Base-by-base conservation (phyloP, 2,329 filamentous ascomycete species). In the Mollisiaceae sp. region DNA sequence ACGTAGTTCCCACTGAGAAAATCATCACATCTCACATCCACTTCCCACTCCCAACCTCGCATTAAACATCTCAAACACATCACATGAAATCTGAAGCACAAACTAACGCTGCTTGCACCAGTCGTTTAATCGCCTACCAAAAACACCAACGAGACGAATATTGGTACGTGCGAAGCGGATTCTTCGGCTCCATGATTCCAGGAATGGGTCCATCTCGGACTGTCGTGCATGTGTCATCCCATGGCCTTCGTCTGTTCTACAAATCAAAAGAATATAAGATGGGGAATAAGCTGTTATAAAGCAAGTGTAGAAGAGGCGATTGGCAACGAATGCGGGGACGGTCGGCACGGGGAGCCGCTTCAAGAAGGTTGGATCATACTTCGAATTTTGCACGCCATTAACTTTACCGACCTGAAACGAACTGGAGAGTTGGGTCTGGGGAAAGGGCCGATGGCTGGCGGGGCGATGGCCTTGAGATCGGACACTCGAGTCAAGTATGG, bases 251-350 rank as follows among this genome's bases (percentile, higher is more conserved):
- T 32, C 24, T 52, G 47, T 54, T 54, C 50, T 54, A 15, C 24
- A 20, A 24, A 18, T n/a, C 9, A 15, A 27, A 27, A 52, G 20
- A 12, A 32, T 5, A 52, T 12, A 52, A 24, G 43, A 54, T 50
- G 45, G n/a, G 45, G 45, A 50, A 50, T 50, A 50, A 50, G 18
- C 45, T 22, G 45, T 50, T 50, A 9, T 50, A n/a, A 50, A 50
- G 50, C 50, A 27, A 32, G 50, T 4, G 50, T 4, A 20, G 45
- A n/a, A 50, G 11, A 5, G 27, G 27, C 14, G 22, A 27, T 32
- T 50, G 45, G n/a, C n/a, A 50, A 24, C 50, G 50, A 54, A 54
- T 27, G 50, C 50, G 50, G 50, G 50, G 50, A 54, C 9, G 14
- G 50, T 32, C 27, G 50, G 50, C 6, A 54, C 50, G 14, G 50